Base-by-base conservation (phyloP, 768 basidiomycete genomes). In the Hydnomerulius pinastri region DNA sequence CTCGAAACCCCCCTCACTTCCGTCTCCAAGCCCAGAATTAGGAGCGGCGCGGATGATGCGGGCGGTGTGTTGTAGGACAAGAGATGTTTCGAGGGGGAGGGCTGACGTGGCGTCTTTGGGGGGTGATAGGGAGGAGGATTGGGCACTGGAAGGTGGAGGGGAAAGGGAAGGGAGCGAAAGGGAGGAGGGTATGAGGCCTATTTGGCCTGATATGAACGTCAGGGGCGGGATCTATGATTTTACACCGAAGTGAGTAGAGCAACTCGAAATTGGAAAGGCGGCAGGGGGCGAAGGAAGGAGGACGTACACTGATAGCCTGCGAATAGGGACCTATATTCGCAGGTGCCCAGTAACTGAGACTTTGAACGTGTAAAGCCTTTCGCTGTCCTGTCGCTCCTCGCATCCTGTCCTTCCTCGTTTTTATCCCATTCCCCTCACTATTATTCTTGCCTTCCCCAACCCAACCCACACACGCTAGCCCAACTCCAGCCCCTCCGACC, bases 271-370 rank as follows among this genome's bases (percentile, higher is more conserved):
- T 9, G 35, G n/a, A 28, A 38, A 50, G 27, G 21, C 21, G 13
- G 44, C 5, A 21, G 35, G 27, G 15, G 25, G 38, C 27, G 36
- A 27, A 21, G 6, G 17, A 46, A 30, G 18, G 36, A 1, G 23
- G 38, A 71, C 83, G 59, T 46, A 95, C 96, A 44, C 77, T 75
- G 56, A 98, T 81, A 2, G 92, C 89, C 70, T 99, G 97, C 4
- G 93, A 97, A 68, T 99, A 99, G 4, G 97, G 97, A 0, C 97
- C 97, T 47, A 99, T 98, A 66, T 98, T 99, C 9, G 97, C 97
- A 11, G 97, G 94, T 23, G 95, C 97, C 97, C 97, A 99, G 63
- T 98, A 98, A 68, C 96, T 98, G 54, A 98, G 63, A 8, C 94
- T 80, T 69, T 98, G 97, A 2, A 99, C 97, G 63, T 99, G 97